A percentile compares a stretch with the other conserved stretches of the same genome.
Conservation (phyloP, 2,329 filamentous ascomycete species). For the Herpotrichia juniperi region DNA sequence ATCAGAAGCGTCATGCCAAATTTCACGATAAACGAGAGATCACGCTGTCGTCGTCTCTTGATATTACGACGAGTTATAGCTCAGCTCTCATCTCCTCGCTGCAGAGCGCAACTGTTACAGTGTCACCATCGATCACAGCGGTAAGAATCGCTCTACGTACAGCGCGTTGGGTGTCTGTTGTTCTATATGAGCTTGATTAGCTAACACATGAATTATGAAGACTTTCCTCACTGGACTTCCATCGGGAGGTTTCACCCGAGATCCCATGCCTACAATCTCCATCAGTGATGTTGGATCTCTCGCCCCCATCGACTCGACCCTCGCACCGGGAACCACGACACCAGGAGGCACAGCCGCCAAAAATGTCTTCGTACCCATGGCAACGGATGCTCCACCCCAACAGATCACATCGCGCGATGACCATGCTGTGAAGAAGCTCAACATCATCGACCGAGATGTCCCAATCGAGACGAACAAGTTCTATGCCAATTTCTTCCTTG, state of each 20-base stretch:
- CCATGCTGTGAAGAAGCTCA: constrained; percentile 49
- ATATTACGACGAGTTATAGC: constrained; percentile 39
- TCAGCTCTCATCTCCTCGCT: constrained; percentile 28
- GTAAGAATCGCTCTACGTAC: constrained; percentile 20
- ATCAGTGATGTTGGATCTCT: constrained; percentile 26
- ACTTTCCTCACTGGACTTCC: constrained; percentile 39
- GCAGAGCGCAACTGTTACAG: constrained; percentile 33
- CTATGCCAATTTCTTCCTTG: constrained; percentile 77
- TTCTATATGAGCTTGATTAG: not conserved
- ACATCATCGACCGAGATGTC: constrained; percentile 44
- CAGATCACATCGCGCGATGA: constrained; percentile 45
- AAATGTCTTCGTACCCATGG: constrained; percentile 51
- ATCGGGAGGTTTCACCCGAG: constrained; percentile 30
- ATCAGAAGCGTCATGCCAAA: constrained; percentile 14
- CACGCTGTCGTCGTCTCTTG: constrained; percentile 23
- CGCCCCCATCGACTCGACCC: constrained; percentile 32
- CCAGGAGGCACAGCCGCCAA: constrained; percentile 19
- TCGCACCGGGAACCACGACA: constrained; percentile 32
- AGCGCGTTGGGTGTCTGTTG: not conserved
- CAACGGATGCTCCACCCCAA: constrained; percentile 45
- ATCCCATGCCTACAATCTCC: constrained; percentile 29
- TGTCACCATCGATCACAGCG: constrained; percentile 31
- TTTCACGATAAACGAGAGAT: constrained; percentile 28
- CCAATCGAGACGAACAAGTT: constrained; percentile 76
- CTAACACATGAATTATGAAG: constrained; percentile 22